A percentile compares a stretch with the other conserved stretches of the same genome.
Evolutionary conservation across 1,139 yeast genomes (phyloP).

Genomic region (Scheffersomyces stambukii): DNA sequence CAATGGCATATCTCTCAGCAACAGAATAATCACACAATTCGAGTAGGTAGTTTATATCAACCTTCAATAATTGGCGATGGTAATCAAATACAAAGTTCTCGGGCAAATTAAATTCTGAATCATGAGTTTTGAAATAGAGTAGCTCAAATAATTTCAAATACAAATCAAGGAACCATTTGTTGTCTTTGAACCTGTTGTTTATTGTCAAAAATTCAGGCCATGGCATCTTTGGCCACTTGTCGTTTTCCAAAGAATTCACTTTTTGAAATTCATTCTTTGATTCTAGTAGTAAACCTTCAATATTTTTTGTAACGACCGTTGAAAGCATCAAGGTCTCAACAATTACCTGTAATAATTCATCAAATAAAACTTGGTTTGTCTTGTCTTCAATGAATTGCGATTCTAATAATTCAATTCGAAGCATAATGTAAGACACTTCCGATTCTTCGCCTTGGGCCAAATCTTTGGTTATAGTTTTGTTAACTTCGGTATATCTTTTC

Average conservation of each 20-base stretch:
- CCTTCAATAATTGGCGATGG: constrained; percentile 6
- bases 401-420: constrained; percentile 37
- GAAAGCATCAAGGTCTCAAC: constrained; percentile 10
- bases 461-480: constrained; percentile 30
- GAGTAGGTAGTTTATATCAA: constrained; percentile 4
- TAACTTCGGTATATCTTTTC: constrained; percentile 23
- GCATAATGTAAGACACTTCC: constrained; percentile 22
- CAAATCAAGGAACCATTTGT: constrained; percentile 21
- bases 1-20: constrained; percentile 31
- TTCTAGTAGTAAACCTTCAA: not conserved
- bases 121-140: no score
- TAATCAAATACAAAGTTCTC: constrained; percentile 6
- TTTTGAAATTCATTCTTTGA: constrained; percentile 24
- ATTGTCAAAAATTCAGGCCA: constrained; percentile 35
- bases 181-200: constrained; percentile 23
- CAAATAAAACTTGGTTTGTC: constrained; percentile 10
- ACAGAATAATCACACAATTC: constrained; percentile 24
- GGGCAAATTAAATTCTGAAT: no score
- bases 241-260: constrained; percentile 26
- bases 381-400: constrained; percentile 15
- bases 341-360: constrained; percentile 14
- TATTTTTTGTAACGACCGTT: constrained; percentile 6
- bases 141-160: constrained; percentile 34
- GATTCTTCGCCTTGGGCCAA: constrained; percentile 18
- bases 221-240: constrained; percentile 33